These are phyloP conservation scores for Amanita inopinata DNA, from an alignment of 768 basidiomycete species.

Conservation along the genomic window DNA sequence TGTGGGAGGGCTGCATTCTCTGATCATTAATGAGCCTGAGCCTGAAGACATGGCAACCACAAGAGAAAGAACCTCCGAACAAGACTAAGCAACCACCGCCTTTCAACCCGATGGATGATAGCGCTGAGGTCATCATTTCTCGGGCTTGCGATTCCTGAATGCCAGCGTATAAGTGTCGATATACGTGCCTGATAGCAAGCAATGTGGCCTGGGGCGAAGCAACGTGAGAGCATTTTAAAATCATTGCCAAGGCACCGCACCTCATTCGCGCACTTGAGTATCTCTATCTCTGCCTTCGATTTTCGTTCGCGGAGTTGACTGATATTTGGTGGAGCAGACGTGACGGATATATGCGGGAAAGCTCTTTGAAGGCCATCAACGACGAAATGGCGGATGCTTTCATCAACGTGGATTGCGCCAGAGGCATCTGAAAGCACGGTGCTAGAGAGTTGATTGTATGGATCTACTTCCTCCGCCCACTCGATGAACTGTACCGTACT, in stretches of 20 bases:
- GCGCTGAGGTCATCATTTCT: conserved; percentile 44
- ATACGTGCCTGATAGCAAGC: conserved; percentile 59
- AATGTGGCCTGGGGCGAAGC: conserved; percentile 53
- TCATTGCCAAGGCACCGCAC: conserved; percentile 23
- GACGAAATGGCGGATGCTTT: conserved; percentile 50
- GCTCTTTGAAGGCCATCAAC: conserved; percentile 50
- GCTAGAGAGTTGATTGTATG: conserved; percentile 41
- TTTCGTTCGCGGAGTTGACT: conserved; percentile 66
- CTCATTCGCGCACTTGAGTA: conserved; percentile 75
- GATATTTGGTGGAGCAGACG: conserved; percentile 45
- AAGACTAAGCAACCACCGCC: conserved; percentile 55
- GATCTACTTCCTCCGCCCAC: conserved; percentile 63
- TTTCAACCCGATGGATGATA: conserved; percentile 48
- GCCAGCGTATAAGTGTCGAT: conserved; percentile 51
- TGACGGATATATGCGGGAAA: conserved; percentile 25
- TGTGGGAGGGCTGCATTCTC: conserved; percentile 85
- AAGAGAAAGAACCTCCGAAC: conserved; percentile 63
- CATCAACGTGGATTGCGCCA: conserved; percentile 50
- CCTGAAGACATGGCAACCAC: no score
- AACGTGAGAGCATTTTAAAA: background rate
- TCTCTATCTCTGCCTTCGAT: conserved; percentile 54
- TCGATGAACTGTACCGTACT: conserved; percentile 35
- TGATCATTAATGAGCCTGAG: conserved; percentile 23
- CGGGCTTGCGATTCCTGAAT: conserved; percentile 68
- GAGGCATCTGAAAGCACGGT: conserved; percentile 14